A percentile compares a stretch with the other conserved stretches of the same genome.
Conservation (phyloP, 2,329 filamentous ascomycete species). For the Westerdykella sp. region DNA sequence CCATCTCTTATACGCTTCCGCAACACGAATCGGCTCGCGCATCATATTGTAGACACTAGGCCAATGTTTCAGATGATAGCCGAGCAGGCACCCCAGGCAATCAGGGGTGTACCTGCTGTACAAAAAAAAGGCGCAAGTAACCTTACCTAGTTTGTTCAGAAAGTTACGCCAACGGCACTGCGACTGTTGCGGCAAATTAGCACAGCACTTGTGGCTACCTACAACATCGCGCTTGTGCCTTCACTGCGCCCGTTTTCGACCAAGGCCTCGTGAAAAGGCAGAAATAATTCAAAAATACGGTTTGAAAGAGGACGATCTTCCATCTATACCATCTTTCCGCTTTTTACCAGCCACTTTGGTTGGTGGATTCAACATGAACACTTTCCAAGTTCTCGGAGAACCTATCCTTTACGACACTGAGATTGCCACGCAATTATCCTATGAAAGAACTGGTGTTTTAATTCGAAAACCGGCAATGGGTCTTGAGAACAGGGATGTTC, state of each 20-base stretch:
- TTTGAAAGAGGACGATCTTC: conserved; percentile 3
- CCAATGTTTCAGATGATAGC: conserved; percentile 5
- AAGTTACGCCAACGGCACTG: conserved; percentile 6
- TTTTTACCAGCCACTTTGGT: conserved; percentile 5
- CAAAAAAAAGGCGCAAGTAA: conserved; percentile 4
- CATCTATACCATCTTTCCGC: conserved; percentile 5
- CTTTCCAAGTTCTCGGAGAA: conserved; percentile 2
- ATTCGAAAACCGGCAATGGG: neutral
- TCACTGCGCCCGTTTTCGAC: conserved; percentile 2
- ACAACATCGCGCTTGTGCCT: conserved; percentile 3
- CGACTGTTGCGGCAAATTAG: conserved; percentile 4
- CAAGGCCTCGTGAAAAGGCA: conserved; percentile 3
- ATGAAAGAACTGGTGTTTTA: neutral
- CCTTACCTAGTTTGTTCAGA: conserved; percentile 1
- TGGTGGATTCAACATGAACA: conserved; percentile 1
- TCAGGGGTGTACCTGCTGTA: conserved; percentile 6
- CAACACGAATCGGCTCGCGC: conserved; percentile 4
- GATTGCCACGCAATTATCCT: conserved; percentile 1
- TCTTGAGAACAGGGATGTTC: neutral
- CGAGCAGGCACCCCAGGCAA: conserved; percentile 5
- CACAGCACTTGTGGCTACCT: conserved; percentile 6
- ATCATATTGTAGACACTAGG: conserved; percentile 5
- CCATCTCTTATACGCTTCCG: conserved; percentile 4
- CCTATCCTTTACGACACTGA: conserved; percentile 5
- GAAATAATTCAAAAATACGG: conserved; percentile 3